Conservation (phyloP, 192 early-diverging fungal species). For the Backusella psychrophila region DNA sequence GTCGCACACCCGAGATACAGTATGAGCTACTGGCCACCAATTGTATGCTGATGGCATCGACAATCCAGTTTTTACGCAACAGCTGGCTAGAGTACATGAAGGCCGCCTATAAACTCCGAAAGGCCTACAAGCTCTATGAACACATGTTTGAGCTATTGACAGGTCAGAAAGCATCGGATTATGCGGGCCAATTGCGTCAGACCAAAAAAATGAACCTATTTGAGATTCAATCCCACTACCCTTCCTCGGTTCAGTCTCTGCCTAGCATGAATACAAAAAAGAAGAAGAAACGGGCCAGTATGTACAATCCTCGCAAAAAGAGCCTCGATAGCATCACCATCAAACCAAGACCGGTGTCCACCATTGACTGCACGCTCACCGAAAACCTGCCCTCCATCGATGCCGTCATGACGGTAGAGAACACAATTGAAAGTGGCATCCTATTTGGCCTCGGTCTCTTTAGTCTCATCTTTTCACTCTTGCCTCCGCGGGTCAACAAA, state of each 20-base stretch:
- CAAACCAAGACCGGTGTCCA: neutral
- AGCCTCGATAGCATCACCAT: neutral
- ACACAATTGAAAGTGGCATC: constrained; percentile 26
- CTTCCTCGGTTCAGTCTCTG: neutral
- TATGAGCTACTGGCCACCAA: constrained; percentile 34
- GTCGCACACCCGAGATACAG: constrained; percentile 6
- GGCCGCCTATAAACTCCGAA: constrained; percentile 37
- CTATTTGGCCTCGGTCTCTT: constrained; percentile 38
- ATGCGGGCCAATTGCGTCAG: constrained; percentile 14
- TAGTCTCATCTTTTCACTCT: constrained; percentile 35
- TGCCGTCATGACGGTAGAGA: neutral
- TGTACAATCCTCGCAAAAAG: neutral
- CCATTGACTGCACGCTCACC: neutral
- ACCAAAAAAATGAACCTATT: neutral
- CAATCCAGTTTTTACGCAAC: constrained; percentile 33
- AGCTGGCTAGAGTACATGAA: constrained; percentile 38
- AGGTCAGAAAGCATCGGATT: constrained; percentile 28
- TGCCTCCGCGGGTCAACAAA: constrained; percentile 33
- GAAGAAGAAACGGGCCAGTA: neutral
- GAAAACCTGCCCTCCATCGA: neutral
- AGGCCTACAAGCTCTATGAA: constrained; percentile 37
- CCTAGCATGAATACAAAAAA: neutral
- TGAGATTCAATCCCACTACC: neutral
- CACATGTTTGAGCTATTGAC: constrained; percentile 33
- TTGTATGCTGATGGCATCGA: constrained; percentile 39